A percentile compares a stretch with the other conserved stretches of the same genome.
phyloP scores from a whole-genome alignment of 2,329 filamentous ascomycete species.

The Hymenoscyphus scutula region DNA sequence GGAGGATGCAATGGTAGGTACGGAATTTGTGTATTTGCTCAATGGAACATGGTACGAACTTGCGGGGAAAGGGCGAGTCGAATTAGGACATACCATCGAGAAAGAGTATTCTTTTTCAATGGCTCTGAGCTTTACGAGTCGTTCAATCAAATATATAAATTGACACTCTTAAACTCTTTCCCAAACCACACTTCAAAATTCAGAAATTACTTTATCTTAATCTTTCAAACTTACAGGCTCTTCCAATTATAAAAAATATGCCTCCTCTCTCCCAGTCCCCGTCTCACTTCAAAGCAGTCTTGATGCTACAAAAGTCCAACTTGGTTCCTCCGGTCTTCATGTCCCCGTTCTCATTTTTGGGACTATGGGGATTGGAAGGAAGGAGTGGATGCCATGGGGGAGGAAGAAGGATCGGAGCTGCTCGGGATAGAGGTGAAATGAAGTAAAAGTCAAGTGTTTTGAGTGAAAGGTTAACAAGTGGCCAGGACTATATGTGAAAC shows the following conservation, averaged over 20 bases:
- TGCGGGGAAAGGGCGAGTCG: no score
- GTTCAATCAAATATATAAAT: not conserved
- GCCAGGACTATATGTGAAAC: conserved; percentile 48
- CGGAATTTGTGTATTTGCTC: no score
- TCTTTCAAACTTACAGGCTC: not conserved
- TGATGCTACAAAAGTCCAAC: conserved; percentile 43
- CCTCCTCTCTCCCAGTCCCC: not conserved
- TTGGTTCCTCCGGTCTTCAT: conserved; percentile 60
- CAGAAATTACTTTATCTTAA: not conserved
- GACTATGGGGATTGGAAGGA: conserved; percentile 58
- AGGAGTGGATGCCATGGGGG: conserved; percentile 49
- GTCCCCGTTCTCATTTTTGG: conserved; percentile 63
- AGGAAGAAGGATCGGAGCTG: conserved; percentile 45
- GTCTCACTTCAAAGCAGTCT: conserved; percentile 28
- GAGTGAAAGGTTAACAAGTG: not conserved
- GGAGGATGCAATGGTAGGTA: no score
- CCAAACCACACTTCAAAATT: not conserved
- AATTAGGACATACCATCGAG: not conserved
- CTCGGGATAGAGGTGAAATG: conserved; percentile 17
- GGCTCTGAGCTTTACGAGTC: not conserved
- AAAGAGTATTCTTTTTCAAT: no score
- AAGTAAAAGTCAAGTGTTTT: not conserved
- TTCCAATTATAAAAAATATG: not conserved
- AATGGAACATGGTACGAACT: no score
- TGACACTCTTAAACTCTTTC: no score